A percentile compares a stretch with the other conserved stretches of the same genome.
Conservation (phyloP, 176 grass and related monocot species). For the bread wheat (Triticum aestivum) region IWGSC_CS_RefSeq_v2.1 NC_057808.1:432755617-432756116, state of each 20-base stretch:
- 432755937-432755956: conserved; percentile 97
- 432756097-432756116: neutral
- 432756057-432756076: conserved; percentile 7
- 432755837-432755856: neutral
- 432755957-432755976: conserved; percentile 98
- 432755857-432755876: conserved; percentile 89
- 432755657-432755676: conserved; percentile 10
- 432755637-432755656: neutral
- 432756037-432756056: neutral
- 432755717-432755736: conserved; percentile 19
- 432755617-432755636: neutral
- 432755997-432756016: conserved; percentile 91
- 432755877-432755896: conserved; percentile 93
- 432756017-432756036: conserved; percentile 7
- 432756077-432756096: neutral
- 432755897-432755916: conserved; percentile 95
- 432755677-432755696: neutral
- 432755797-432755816: neutral
- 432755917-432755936: conserved; percentile 71
- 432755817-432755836: conserved; percentile 2
- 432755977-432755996: conserved; percentile 74
- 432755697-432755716: neutral
- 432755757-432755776: neutral
- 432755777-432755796: conserved; percentile 2
- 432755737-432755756: conserved; percentile 15